Evolutionary conservation across 2,329 filamentous ascomycete species (phyloP).

Genomic region (Pyrenophora tritici-repentis): DNA sequence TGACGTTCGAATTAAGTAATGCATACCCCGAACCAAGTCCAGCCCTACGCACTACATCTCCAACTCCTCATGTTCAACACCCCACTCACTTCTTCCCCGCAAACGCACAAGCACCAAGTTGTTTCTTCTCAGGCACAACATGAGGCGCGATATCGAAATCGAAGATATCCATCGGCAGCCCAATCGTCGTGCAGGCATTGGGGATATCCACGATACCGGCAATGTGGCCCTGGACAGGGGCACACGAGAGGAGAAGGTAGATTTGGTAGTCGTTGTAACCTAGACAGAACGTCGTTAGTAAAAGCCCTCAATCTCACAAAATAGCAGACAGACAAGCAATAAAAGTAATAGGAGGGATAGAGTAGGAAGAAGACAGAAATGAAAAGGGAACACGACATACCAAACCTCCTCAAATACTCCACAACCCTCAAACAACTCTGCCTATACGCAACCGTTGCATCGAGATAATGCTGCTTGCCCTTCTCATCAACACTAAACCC

Average conservation of each 20-base stretch:
- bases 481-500: conserved; percentile 88
- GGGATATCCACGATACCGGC: conserved; percentile 88
- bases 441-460: conserved; percentile 83
- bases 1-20: no score
- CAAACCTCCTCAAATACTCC: conserved; percentile 78
- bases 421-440: conserved; percentile 79
- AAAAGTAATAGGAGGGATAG: background rate
- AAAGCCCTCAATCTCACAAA: background rate
- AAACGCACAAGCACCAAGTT: conserved; percentile 75
- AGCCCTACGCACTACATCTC: background rate
- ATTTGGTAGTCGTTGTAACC: conserved; percentile 74
- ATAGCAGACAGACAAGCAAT: background rate
- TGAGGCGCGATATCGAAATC: conserved; percentile 86
- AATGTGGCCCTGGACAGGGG: conserved; percentile 84
- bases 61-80: background rate
- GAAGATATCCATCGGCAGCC: conserved; percentile 90
- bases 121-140: conserved; percentile 62
- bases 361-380: background rate
- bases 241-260: conserved; percentile 83
- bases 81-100: conserved; percentile 43
- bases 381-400: conserved; percentile 43
- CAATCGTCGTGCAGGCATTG: conserved; percentile 87
- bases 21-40: no score
- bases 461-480: conserved; percentile 88
- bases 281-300: conserved; percentile 10